Evolutionary conservation across 164 flowering plant species (phyloP).

Genomic region (Annona squamosa): DNA sequence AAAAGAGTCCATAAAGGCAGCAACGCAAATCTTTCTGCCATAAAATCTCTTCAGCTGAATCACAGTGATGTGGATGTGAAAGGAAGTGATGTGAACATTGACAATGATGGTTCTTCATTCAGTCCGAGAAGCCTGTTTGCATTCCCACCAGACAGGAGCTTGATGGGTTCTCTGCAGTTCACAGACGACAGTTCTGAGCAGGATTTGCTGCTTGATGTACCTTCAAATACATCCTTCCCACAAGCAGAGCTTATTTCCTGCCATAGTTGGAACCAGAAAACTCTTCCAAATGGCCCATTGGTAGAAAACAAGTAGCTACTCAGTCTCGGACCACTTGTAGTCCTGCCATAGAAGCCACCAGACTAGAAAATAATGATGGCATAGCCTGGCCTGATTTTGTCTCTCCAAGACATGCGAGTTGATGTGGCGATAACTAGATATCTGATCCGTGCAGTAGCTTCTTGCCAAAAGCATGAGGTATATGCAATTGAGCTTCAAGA

Average conservation of each 20-base stretch:
- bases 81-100: slow-evolving; percentile 33
- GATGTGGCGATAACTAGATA: background rate
- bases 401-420: slow-evolving; percentile 29
- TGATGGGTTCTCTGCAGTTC: slow-evolving; percentile 48
- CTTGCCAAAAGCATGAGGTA: slow-evolving; percentile 12
- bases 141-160: slow-evolving; percentile 49
- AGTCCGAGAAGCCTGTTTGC: slow-evolving; percentile 66
- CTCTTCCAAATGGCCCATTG: background rate
- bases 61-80: slow-evolving; percentile 18
- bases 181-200: slow-evolving; percentile 58
- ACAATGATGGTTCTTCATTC: slow-evolving; percentile 46
- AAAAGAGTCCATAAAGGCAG: slow-evolving; percentile 20
- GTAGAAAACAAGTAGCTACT: background rate
- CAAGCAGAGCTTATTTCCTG: slow-evolving; percentile 73
- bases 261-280: slow-evolving; percentile 8
- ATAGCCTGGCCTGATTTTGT: slow-evolving; percentile 23
- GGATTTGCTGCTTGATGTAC: slow-evolving; percentile 79
- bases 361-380: slow-evolving; percentile 45
- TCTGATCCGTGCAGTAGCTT: slow-evolving; percentile 19
- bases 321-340: slow-evolving; percentile 19
- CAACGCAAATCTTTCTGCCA: background rate
- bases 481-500: slow-evolving; percentile 25
- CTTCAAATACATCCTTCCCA: slow-evolving; percentile 64
- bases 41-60: slow-evolving; percentile 5
- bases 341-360: slow-evolving; percentile 31